Evolutionary conservation across 2,329 filamentous ascomycete genomes (phyloP).

Genomic region (Tolypocladium endophyticum): DNA sequence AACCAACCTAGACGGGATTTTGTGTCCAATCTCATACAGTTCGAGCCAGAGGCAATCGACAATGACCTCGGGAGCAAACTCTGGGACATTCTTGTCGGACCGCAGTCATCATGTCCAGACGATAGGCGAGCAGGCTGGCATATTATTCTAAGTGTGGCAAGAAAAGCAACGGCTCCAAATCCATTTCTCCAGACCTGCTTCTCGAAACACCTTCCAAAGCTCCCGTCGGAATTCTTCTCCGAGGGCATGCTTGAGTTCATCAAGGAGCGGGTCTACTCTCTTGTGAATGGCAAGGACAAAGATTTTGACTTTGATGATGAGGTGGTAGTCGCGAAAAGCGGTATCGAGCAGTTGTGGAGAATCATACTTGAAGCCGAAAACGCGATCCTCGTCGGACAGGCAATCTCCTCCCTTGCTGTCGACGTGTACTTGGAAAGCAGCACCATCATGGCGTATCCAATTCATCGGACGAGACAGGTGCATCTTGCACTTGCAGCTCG

Average conservation of each 20-base stretch:
- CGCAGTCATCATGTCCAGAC: slow-evolving; percentile 43
- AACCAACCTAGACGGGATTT: slow-evolving; percentile 47
- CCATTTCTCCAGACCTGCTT: slow-evolving; percentile 46
- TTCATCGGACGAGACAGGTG: slow-evolving; percentile 39
- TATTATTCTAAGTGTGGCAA: slow-evolving; percentile 42
- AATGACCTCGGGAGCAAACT: slow-evolving; percentile 50
- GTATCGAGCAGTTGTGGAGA: slow-evolving; percentile 69
- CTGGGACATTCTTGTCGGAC: slow-evolving; percentile 65
- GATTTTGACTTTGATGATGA: slow-evolving; percentile 40
- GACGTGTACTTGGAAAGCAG: slow-evolving; percentile 57
- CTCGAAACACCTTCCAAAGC: slow-evolving; percentile 41
- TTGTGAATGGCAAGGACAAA: slow-evolving; percentile 29
- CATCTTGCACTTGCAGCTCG: slow-evolving; percentile 64
- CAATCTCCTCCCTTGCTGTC: slow-evolving; percentile 59
- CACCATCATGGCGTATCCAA: slow-evolving; percentile 38
- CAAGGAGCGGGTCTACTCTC: slow-evolving; percentile 35
- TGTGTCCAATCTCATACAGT: slow-evolving; percentile 45
- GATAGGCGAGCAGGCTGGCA: slow-evolving; percentile 62
- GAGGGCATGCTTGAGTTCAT: slow-evolving; percentile 54
- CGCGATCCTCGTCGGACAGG: slow-evolving; percentile 53
- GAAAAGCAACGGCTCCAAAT: slow-evolving; percentile 35
- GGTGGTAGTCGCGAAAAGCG: slow-evolving; percentile 39
- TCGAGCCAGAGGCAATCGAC: slow-evolving; percentile 52
- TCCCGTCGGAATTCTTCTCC: slow-evolving; percentile 50
- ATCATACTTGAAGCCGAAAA: slow-evolving; percentile 62